Conservation (phyloP, 805 yeast genomes). For the Candida awuae region DNA sequence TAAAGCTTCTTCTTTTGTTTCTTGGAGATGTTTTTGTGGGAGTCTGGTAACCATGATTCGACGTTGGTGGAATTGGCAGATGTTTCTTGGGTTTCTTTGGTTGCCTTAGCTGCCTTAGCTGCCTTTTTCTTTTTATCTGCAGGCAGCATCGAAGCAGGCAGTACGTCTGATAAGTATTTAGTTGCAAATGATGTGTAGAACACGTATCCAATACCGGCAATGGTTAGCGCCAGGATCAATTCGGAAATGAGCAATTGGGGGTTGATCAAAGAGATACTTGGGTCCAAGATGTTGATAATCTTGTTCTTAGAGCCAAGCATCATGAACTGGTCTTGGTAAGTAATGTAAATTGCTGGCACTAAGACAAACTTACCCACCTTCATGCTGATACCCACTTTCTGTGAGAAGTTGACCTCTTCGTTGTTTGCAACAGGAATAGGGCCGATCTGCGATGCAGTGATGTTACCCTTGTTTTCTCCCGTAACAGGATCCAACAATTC, state of each 20-base stretch:
- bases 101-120: constrained; percentile 20
- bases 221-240: constrained; percentile 39
- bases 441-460: constrained; percentile 58
- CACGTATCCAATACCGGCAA: constrained; percentile 44
- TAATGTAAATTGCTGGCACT: constrained; percentile 51
- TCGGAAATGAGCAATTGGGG: constrained; percentile 65
- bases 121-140: constrained; percentile 19
- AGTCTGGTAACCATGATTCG: constrained; percentile 52
- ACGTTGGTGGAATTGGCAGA: constrained; percentile 23
- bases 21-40: constrained; percentile 33
- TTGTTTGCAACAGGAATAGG: constrained; percentile 48
- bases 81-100: constrained; percentile 10
- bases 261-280: constrained; percentile 59
- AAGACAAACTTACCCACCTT: constrained; percentile 49
- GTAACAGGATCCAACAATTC: constrained; percentile 46
- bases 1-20: constrained; percentile 24
- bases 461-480: constrained; percentile 46
- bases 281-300: constrained; percentile 52
- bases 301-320: constrained; percentile 51
- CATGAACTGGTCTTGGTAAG: constrained; percentile 42
- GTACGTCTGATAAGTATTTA: constrained; percentile 36
- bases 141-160: constrained; percentile 26
- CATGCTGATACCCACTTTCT: constrained; percentile 52
- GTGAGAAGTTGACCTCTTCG: constrained; percentile 42
- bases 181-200: constrained; percentile 38